A percentile compares a stretch with the other conserved stretches of the same genome.
phyloP scores from a whole-genome alignment of 768 basidiomycete species.

The Grammothele lineata region DNA sequence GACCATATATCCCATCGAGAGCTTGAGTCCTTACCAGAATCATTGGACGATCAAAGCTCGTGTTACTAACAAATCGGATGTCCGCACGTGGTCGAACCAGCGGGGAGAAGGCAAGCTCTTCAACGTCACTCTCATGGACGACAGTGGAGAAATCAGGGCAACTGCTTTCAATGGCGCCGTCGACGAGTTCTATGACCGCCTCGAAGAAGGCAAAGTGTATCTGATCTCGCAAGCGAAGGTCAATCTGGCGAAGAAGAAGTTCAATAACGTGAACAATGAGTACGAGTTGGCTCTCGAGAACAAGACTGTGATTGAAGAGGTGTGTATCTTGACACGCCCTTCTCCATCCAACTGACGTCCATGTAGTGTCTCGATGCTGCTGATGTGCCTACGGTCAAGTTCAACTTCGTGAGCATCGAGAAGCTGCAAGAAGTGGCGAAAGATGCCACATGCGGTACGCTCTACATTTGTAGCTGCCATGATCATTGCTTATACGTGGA shows the following conservation, averaged over 20 bases:
- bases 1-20: slow-evolving; percentile 81
- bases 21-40: slow-evolving; percentile 94
- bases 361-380: slow-evolving; percentile 73
- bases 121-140: slow-evolving; percentile 90
- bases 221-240: slow-evolving; percentile 87
- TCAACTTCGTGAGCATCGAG: slow-evolving; percentile 69
- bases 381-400: slow-evolving; percentile 78
- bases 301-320: slow-evolving; percentile 82
- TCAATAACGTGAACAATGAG: slow-evolving; percentile 84
- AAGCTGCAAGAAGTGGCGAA: slow-evolving; percentile 62
- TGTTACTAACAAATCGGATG: slow-evolving; percentile 84
- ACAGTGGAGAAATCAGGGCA: slow-evolving; percentile 85
- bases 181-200: slow-evolving; percentile 75
- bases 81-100: slow-evolving; percentile 85
- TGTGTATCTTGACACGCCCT: slow-evolving; percentile 26
- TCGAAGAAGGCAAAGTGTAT: slow-evolving; percentile 92
- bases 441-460: slow-evolving; percentile 79
- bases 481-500: neutral
- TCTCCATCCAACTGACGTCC: no score
- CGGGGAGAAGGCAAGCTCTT: slow-evolving; percentile 95
- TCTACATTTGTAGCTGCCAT: no score
- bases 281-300: slow-evolving; percentile 89
- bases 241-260: slow-evolving; percentile 96
- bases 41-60: slow-evolving; percentile 98
- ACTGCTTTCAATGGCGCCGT: slow-evolving; percentile 89